Percentiles rank a stretch among this genome's conserved stretches.
Evolutionary conservation across 306 rosid genomes (phyloP).

Genomic region (Oxytropis ochrocephala): DNA sequence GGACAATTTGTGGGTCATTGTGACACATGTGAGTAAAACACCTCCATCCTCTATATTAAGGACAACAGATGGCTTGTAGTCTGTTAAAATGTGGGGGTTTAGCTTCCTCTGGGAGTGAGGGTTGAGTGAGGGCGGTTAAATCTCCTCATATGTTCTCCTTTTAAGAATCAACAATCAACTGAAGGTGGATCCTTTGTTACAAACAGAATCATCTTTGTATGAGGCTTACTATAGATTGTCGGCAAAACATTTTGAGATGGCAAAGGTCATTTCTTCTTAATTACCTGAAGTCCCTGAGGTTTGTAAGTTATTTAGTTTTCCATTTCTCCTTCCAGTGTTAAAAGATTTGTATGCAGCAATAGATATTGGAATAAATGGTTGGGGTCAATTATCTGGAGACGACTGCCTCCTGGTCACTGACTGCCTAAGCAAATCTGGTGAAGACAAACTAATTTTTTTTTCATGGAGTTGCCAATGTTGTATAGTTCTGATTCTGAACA

Average conservation of each 20-base stretch:
- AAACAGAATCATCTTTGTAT: neutral
- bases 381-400: neutral
- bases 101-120: neutral
- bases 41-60: neutral
- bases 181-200: neutral
- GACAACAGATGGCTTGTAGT: neutral
- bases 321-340: neutral
- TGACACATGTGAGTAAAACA: neutral
- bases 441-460: neutral
- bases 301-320: neutral
- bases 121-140: neutral
- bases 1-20: neutral
- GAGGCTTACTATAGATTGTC: neutral
- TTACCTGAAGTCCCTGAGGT: neutral
- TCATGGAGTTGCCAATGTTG: neutral
- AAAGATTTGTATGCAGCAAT: neutral
- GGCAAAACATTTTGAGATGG: neutral
- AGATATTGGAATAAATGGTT: neutral
- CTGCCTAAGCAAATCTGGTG: neutral
- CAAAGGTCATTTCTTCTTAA: conserved; percentile 3
- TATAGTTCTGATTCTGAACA: neutral
- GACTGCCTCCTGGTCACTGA: neutral
- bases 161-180: neutral
- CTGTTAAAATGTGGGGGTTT: neutral
- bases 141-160: neutral